phyloP scores from a whole-genome alignment of 768 basidiomycete genomes.

The Amanita polypyramis region DNA sequence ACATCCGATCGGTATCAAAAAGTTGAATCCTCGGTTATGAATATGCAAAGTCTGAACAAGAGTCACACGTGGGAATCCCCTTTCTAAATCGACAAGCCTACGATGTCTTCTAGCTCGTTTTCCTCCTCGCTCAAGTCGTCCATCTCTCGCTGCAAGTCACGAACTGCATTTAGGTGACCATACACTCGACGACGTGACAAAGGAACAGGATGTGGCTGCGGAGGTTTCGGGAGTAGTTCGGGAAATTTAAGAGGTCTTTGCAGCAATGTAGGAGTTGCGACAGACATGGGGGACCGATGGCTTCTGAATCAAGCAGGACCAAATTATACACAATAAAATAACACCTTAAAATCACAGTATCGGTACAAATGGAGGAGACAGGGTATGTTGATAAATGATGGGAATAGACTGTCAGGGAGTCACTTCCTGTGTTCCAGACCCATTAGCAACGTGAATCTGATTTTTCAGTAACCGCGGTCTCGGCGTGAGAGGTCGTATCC shows the following conservation, averaged over 20 bases:
- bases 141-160: conserved; percentile 68
- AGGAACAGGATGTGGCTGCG: conserved; percentile 56
- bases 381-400: not conserved
- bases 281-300: conserved; percentile 21
- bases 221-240: conserved; percentile 52
- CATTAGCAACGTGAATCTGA: conserved; percentile 9
- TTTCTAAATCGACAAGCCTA: conserved; percentile 21
- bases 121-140: conserved; percentile 83
- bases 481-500: conserved; percentile 65
- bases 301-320: too few relatives aligned
- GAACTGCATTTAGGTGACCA: conserved; percentile 47
- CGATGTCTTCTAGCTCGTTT: conserved; percentile 68
- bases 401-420: not conserved
- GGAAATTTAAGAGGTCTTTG: conserved; percentile 57
- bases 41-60: conserved; percentile 41
- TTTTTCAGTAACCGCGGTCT: conserved; percentile 22
- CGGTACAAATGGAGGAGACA: too few relatives aligned
- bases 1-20: conserved; percentile 65
- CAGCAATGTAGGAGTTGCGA: conserved; percentile 63
- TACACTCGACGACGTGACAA: conserved; percentile 40
- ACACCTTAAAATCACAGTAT: too few relatives aligned
- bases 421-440: conserved; percentile 4
- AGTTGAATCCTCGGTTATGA: conserved; percentile 55
- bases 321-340: too few relatives aligned
- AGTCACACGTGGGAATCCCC: not conserved